These are phyloP conservation scores for Zea mays DNA, from an alignment of 176 grass and related monocot species.

Conservation along the genomic window DNA sequence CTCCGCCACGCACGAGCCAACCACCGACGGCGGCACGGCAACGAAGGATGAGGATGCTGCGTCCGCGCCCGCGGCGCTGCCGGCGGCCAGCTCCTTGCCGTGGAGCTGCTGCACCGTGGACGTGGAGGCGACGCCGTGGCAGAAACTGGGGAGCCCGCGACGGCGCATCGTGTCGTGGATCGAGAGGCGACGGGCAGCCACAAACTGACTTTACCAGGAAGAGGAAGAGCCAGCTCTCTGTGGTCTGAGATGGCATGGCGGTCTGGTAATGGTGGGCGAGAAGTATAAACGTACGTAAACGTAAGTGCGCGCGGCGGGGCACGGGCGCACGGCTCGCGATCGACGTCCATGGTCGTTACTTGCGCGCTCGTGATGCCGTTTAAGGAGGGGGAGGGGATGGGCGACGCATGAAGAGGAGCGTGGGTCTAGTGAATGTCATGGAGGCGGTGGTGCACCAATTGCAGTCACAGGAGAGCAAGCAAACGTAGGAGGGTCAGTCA, in stretches of 20 bases:
- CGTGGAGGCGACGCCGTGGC: constrained; percentile 65
- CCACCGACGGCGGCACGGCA: constrained; percentile 40
- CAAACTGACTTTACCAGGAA: neutral
- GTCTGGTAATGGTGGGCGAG: neutral
- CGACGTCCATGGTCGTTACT: constrained; percentile 9
- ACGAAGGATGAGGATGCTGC: constrained; percentile 32
- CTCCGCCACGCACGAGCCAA: constrained; percentile 54
- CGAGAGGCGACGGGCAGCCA: neutral
- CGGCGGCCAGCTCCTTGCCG: constrained; percentile 7
- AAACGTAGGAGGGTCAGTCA: neutral
- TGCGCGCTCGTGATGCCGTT: constrained; percentile 10
- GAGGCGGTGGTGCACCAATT: constrained; percentile 43
- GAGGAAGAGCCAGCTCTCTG: neutral
- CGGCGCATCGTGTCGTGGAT: constrained; percentile 46
- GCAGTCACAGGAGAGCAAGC: constrained; percentile 49
- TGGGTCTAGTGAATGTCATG: constrained; percentile 59
- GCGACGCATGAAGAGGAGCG: constrained; percentile 37
- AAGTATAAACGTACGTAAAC: constrained; percentile 7
- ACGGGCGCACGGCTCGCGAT: neutral
- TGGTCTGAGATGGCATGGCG: neutral
- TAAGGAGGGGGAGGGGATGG: constrained; percentile 24
- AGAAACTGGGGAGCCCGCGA: constrained; percentile 65
- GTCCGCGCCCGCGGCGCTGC: constrained; percentile 20
- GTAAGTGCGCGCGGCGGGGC: neutral
- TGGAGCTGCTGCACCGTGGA: constrained; percentile 58